Percentiles rank a stretch among this genome's conserved stretches.
These are phyloP conservation scores for Nannochloropsis granulata DNA, from an alignment of 108 stramenopile genomes.

Conservation along the genomic window DNA sequence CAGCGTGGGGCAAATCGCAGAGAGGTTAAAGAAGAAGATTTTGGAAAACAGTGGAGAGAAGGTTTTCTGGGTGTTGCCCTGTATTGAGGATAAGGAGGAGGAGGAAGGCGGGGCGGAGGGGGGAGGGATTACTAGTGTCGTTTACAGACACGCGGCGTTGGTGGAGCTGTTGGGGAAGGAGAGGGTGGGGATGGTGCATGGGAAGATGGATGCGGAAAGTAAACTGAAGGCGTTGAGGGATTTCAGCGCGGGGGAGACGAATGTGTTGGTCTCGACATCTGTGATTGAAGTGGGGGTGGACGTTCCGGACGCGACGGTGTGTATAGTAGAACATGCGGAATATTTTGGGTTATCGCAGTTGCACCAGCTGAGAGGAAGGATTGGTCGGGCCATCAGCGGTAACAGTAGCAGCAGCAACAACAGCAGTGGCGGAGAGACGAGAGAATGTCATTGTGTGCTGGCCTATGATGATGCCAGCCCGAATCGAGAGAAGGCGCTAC, in stretches of 20 bases:
- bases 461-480: background rate
- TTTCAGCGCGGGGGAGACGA: slow-evolving; percentile 55
- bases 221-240: slow-evolving; percentile 41
- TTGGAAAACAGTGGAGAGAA: background rate
- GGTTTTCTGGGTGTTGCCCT: slow-evolving; percentile 28
- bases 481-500: background rate
- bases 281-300: slow-evolving; percentile 60
- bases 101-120: background rate
- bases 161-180: background rate
- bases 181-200: slow-evolving; percentile 42
- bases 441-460: background rate
- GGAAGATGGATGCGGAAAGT: slow-evolving; percentile 36
- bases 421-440: background rate
- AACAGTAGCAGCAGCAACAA: background rate
- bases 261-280: slow-evolving; percentile 76
- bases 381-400: slow-evolving; percentile 52
- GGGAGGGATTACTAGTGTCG: background rate
- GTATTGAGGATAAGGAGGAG: slow-evolving; percentile 1
- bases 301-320: slow-evolving; percentile 14
- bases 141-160: background rate
- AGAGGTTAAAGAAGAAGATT: slow-evolving; percentile 11
- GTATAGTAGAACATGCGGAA: slow-evolving; percentile 71
- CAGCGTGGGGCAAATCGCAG: background rate
- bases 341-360: slow-evolving; percentile 81
- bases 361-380: slow-evolving; percentile 82